A percentile compares a stretch with the other conserved stretches of the same genome.
Conservation (phyloP, 495 filamentous ascomycete genomes). For the Symbiotaphrina buchneri region DNA sequence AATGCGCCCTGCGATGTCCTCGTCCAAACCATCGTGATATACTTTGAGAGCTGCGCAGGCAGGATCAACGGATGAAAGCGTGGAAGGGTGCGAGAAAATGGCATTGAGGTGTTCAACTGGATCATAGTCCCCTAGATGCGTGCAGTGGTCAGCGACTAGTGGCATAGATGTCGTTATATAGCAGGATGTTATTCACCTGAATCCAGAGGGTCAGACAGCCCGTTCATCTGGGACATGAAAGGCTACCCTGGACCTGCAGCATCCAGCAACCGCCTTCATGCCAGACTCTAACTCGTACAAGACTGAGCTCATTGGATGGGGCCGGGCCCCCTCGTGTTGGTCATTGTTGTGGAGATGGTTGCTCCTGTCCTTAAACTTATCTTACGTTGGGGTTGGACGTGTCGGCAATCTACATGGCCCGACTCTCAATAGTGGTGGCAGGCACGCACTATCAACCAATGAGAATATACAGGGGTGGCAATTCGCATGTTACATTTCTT, state of each 20-base stretch:
- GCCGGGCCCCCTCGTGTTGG: too few species aligned
- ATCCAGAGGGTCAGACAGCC: slow-evolving; percentile 4
- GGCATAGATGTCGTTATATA: not conserved
- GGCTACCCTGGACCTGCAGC: not conserved
- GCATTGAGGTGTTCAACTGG: slow-evolving; percentile 83
- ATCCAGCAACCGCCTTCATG: too few species aligned
- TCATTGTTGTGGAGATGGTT: too few species aligned
- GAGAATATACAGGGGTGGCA: too few species aligned
- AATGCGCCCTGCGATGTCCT: slow-evolving; percentile 56
- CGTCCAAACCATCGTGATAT: slow-evolving; percentile 69
- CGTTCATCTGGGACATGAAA: slow-evolving; percentile 12
- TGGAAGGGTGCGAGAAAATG: slow-evolving; percentile 80
- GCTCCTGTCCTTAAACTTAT: too few species aligned
- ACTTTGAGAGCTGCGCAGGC: slow-evolving; percentile 47
- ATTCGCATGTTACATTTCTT: too few species aligned
- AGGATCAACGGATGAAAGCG: slow-evolving; percentile 52
- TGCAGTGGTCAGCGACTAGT: slow-evolving; percentile 3
- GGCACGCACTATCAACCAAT: too few species aligned
- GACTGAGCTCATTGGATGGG: too few species aligned
- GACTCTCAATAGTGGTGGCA: too few species aligned
- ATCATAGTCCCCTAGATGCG: slow-evolving; percentile 61
- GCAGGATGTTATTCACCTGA: not conserved
- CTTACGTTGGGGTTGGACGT: too few species aligned
- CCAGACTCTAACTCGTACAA: too few species aligned
- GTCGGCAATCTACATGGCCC: too few species aligned